A percentile compares a stretch with the other conserved stretches of the same genome.
Conservation (phyloP, 2,329 filamentous ascomycete genomes). For the Fusarium tricinctum region DNA sequence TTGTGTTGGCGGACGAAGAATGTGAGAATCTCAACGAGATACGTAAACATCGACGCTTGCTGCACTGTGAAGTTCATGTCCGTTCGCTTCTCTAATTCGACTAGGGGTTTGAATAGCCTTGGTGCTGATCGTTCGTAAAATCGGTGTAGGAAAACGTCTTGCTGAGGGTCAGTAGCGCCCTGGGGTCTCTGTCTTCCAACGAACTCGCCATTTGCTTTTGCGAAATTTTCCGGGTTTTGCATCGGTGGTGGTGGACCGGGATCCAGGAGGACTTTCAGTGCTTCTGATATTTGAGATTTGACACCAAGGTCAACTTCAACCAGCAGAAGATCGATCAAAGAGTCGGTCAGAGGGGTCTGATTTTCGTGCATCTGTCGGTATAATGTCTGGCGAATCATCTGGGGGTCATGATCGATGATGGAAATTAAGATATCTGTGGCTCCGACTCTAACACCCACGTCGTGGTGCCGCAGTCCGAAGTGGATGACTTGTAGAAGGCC, state of each 20-base stretch:
- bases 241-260: conserved; percentile 63
- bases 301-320: conserved; percentile 94
- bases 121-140: conserved; percentile 92
- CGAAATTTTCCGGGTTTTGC: conserved; percentile 67
- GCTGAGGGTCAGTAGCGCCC: conserved; percentile 74
- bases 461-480: conserved; percentile 87
- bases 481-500: conserved; percentile 92
- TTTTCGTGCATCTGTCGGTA: conserved; percentile 93
- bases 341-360: conserved; percentile 87
- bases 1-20: conserved; percentile 94
- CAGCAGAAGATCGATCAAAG: conserved; percentile 89
- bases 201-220: conserved; percentile 77
- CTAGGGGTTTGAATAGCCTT: conserved; percentile 87
- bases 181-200: conserved; percentile 71
- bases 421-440: conserved; percentile 94
- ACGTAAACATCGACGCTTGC: conserved; percentile 90
- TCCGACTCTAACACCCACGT: conserved; percentile 88
- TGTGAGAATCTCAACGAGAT: conserved; percentile 91
- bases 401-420: conserved; percentile 94
- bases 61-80: conserved; percentile 82
- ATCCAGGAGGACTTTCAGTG: conserved; percentile 93
- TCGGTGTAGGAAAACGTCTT: conserved; percentile 85
- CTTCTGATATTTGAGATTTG: conserved; percentile 95
- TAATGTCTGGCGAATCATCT: conserved; percentile 93
- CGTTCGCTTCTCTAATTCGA: conserved; percentile 78